Evolutionary conservation across 2,329 filamentous ascomycete genomes (phyloP).

Genomic region (Colletotrichum sojae): DNA sequence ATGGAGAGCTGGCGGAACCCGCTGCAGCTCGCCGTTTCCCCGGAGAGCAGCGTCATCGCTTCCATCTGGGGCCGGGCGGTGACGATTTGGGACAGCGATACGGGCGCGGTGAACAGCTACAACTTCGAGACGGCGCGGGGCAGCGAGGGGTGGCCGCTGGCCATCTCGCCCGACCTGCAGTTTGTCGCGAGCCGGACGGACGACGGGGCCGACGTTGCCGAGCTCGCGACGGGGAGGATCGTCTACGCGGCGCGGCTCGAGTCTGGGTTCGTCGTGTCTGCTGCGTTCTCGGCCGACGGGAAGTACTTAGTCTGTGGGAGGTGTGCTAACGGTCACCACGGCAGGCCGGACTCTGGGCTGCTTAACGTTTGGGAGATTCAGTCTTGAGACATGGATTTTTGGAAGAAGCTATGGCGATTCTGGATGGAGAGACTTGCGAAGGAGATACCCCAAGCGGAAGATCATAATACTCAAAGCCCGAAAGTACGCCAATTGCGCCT

Average conservation of each 20-base stretch:
- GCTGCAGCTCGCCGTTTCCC: slow-evolving; percentile 26
- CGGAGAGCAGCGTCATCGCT: slow-evolving; percentile 1
- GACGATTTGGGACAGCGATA: slow-evolving; percentile 34
- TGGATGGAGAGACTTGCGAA: not conserved
- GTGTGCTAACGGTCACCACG: slow-evolving; percentile 30
- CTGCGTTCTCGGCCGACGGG: slow-evolving; percentile 24
- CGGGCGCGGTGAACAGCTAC: slow-evolving; percentile 33
- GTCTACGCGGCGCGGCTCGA: slow-evolving; percentile 32
- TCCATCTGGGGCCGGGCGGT: slow-evolving; percentile 37
- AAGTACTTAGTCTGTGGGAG: slow-evolving; percentile 23
- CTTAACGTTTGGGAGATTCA: slow-evolving; percentile 30
- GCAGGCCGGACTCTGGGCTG: slow-evolving; percentile 23
- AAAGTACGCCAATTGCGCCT: too few species aligned
- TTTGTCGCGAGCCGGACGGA: slow-evolving; percentile 37
- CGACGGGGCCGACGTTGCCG: slow-evolving; percentile 36
- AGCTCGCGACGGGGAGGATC: slow-evolving; percentile 32
- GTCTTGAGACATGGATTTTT: not conserved
- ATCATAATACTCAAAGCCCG: too few species aligned
- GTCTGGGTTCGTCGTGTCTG: slow-evolving; percentile 34
- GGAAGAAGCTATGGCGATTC: not conserved
- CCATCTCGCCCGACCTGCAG: slow-evolving; percentile 32
- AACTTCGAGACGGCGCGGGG: slow-evolving; percentile 29
- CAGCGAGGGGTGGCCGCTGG: slow-evolving; percentile 36
- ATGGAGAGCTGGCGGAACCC: slow-evolving; percentile 38
- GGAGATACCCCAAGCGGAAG: too few species aligned